Evolutionary conservation across 352 stramenopile genomes (phyloP).

Genomic region (Phytophthora sp.): DNA sequence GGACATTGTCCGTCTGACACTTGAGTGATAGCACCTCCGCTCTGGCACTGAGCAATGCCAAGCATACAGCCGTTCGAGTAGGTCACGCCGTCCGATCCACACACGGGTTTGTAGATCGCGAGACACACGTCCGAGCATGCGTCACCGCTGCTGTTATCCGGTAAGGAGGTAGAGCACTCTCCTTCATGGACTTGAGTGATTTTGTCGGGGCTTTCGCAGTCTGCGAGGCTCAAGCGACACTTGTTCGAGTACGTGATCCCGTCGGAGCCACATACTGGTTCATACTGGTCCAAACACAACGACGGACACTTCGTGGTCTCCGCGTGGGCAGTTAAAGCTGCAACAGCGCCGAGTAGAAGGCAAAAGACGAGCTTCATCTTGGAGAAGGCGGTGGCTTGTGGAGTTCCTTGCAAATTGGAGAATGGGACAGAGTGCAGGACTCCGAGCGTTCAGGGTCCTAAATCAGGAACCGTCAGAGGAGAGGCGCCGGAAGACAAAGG

Average conservation of each 20-base stretch:
- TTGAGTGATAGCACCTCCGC: slow-evolving; percentile 23
- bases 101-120: slow-evolving; percentile 49
- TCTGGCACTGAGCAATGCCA: slow-evolving; percentile 37
- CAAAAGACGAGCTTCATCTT: slow-evolving; percentile 11
- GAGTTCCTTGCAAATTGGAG: slow-evolving; percentile 3
- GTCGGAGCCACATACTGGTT: slow-evolving; percentile 24
- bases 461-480: not conserved
- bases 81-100: slow-evolving; percentile 43
- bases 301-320: slow-evolving; percentile 1
- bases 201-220: slow-evolving; percentile 14
- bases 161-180: slow-evolving; percentile 5
- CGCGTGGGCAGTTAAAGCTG: not conserved
- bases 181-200: slow-evolving; percentile 21
- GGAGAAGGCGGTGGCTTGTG: not conserved
- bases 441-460: no score
- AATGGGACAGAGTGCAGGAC: not conserved
- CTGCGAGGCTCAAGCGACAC: slow-evolving; percentile 16
- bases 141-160: not conserved
- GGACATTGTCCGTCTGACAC: slow-evolving; percentile 32
- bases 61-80: slow-evolving; percentile 49
- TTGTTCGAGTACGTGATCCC: slow-evolving; percentile 30
- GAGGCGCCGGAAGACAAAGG: not conserved
- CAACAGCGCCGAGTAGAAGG: slow-evolving; percentile 5
- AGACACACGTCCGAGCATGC: slow-evolving; percentile 32
- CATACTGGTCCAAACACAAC: slow-evolving; percentile 4